phyloP scores from a whole-genome alignment of 2,329 filamentous ascomycete species.

The Fusarium kyushuense region DNA sequence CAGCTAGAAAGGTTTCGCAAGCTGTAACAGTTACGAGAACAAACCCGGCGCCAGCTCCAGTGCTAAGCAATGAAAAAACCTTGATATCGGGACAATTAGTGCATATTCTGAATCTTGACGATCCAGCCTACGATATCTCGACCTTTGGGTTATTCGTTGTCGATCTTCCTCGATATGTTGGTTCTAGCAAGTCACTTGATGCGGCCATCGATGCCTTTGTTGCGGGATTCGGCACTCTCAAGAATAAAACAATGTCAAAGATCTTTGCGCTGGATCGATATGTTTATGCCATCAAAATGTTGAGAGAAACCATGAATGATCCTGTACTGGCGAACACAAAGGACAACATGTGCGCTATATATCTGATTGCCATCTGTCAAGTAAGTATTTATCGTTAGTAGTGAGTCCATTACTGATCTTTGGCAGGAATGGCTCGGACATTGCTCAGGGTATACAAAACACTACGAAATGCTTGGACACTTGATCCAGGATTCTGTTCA shows the following conservation, averaged over 20 bases:
- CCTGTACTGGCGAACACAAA: not conserved
- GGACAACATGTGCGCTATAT: conserved; percentile 20
- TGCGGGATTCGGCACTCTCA: not conserved
- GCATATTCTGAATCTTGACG: conserved; percentile 1
- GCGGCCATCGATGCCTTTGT: conserved; percentile 8
- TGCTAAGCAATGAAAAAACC: conserved; percentile 8
- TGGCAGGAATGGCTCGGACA: conserved; percentile 15
- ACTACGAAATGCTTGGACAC: conserved; percentile 6
- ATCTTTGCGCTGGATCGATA: conserved; percentile 7
- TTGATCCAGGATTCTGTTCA: not conserved
- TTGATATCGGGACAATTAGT: not conserved
- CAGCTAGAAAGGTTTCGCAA: not conserved
- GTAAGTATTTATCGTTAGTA: rapidly evolving
- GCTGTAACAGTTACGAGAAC: not conserved
- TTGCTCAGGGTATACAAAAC: not conserved
- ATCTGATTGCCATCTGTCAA: conserved; percentile 16
- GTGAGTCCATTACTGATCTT: rapidly evolving
- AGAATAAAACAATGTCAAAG: not conserved
- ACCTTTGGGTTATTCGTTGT: conserved; percentile 23
- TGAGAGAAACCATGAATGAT: conserved; percentile 7
- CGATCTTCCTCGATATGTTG: conserved; percentile 2
- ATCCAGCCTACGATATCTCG: conserved; percentile 10
- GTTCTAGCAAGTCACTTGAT: conserved; percentile 5
- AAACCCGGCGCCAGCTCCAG: not conserved
- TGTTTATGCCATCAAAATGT: not conserved